phyloP scores from a whole-genome alignment of 2,329 filamentous ascomycete species.

The Neonectria coccinea region DNA sequence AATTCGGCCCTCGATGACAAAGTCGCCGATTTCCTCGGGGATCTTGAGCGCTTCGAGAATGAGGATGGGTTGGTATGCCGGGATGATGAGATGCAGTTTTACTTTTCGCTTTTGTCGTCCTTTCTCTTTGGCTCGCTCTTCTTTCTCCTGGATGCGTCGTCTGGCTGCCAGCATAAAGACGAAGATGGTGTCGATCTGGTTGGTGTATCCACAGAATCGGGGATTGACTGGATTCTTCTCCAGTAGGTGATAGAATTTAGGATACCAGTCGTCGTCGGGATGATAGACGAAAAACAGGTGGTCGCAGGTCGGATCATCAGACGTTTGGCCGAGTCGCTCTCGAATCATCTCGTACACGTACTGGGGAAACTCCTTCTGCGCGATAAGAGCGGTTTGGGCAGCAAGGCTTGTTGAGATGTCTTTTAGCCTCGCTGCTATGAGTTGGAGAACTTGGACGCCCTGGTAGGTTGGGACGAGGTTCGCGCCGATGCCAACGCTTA shows the following conservation, averaged over 20 bases:
- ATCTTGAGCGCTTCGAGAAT: slow-evolving; percentile 52
- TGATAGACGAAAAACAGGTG: slow-evolving; percentile 58
- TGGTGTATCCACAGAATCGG: slow-evolving; percentile 54
- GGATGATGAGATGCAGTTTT: slow-evolving; percentile 53
- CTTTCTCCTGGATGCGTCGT: slow-evolving; percentile 42
- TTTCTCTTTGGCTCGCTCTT: slow-evolving; percentile 39
- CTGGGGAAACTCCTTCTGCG: slow-evolving; percentile 52
- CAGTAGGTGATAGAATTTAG: slow-evolving; percentile 53
- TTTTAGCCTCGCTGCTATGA: slow-evolving; percentile 51
- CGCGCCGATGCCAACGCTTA: slow-evolving; percentile 48
- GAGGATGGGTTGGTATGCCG: slow-evolving; percentile 54
- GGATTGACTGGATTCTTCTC: slow-evolving; percentile 48
- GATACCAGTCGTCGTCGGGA: slow-evolving; percentile 57
- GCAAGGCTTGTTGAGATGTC: slow-evolving; percentile 49
- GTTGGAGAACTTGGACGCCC: slow-evolving; percentile 50
- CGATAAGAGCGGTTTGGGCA: slow-evolving; percentile 52
- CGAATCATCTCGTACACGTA: slow-evolving; percentile 53
- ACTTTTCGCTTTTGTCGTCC: slow-evolving; percentile 40
- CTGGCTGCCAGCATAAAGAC: slow-evolving; percentile 55
- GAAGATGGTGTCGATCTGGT: slow-evolving; percentile 55
- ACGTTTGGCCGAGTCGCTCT: slow-evolving; percentile 51
- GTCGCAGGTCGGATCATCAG: slow-evolving; percentile 45
- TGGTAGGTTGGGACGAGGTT: slow-evolving; percentile 53
- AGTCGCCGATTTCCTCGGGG: slow-evolving; percentile 52
- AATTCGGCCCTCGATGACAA: slow-evolving; percentile 54